Base-by-base conservation (phyloP, 78 protist species). In the Dictyostelium purpureum region DNA sequence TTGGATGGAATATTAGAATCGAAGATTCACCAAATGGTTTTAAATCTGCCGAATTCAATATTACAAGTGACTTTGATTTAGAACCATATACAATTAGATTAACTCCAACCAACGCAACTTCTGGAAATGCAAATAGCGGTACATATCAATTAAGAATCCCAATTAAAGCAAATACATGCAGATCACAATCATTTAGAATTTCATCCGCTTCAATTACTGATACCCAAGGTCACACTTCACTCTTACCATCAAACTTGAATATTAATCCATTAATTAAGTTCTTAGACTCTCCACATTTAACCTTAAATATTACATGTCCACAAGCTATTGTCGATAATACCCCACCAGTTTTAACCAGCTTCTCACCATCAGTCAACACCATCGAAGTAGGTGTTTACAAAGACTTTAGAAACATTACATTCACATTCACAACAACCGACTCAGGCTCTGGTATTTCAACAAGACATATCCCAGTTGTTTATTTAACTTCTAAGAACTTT, bases 11-110 rank as follows among this genome's bases (percentile, higher is more conserved):
- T 69, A 37, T 81, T 21, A 81, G 77, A 26, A 81, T 81, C 52
- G 52, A 65, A 67, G 89, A 81, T 51, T 12, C 74, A 16, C 52
- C 49, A 24, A 79, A 79, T 79, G 88, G 88, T 63, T 45, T 79
- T 0, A 3, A 6, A 6, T 12, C 21, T 35, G 88, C 76, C 6
- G 33, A 6, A 24, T 79, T 63, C 21, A 79, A 63, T 59, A 49
- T 79, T 21, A 79, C 76, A 0, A 40, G 63, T 35, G 76, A 65
- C 26, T 69, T 47, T n/a, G 88, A 79, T 42, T 31, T 31, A 4
- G 28, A 61, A 31, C 88, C 88, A 38, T 79, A 63, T 42, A 21
- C 6, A 28, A 28, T 79, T 69, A 79, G 24, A 12, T 40, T 79
- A 6, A 65, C 76, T 19, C 76, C 88, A 45, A 0, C 61, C 0